phyloP scores from a whole-genome alignment of 805 yeast species.

The Metschnikowia proteae region DNA sequence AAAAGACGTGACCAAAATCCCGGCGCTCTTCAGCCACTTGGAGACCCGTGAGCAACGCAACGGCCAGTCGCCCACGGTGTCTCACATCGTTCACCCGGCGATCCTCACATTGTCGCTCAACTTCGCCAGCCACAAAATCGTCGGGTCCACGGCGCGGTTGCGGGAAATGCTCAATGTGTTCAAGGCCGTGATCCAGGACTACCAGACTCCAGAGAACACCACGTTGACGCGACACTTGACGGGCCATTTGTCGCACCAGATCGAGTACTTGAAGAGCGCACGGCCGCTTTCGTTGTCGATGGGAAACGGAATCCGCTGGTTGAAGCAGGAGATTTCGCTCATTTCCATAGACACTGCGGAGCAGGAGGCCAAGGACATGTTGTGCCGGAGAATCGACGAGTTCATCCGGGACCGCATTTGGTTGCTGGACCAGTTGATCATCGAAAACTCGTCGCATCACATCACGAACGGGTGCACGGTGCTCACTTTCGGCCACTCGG shows the following conservation, averaged over 20 bases:
- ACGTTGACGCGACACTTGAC: slow-evolving; percentile 86
- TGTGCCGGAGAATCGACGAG: slow-evolving; percentile 67
- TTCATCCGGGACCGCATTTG: slow-evolving; percentile 84
- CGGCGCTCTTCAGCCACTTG: slow-evolving; percentile 71
- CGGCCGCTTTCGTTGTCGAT: slow-evolving; percentile 88
- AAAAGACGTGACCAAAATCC: slow-evolving; percentile 45
- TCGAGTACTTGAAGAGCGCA: slow-evolving; percentile 85
- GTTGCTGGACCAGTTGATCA: slow-evolving; percentile 76
- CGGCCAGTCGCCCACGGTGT: slow-evolving; percentile 52
- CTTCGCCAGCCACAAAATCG: slow-evolving; percentile 77
- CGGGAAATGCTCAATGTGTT: slow-evolving; percentile 81
- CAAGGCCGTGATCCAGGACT: slow-evolving; percentile 72
- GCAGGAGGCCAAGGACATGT: slow-evolving; percentile 58
- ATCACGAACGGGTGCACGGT: slow-evolving; percentile 74
- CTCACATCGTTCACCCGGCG: slow-evolving; percentile 81
- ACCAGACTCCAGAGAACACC: slow-evolving; percentile 79
- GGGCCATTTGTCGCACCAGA: slow-evolving; percentile 83
- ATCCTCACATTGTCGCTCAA: slow-evolving; percentile 74
- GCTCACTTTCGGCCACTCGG: slow-evolving; percentile 84
- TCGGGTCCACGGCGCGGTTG: slow-evolving; percentile 87
- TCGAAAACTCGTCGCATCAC: slow-evolving; percentile 73
- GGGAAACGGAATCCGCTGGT: slow-evolving; percentile 98
- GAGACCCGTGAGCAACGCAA: slow-evolving; percentile 74
- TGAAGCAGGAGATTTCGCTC: slow-evolving; percentile 86
- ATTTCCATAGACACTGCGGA: slow-evolving; percentile 72